Evolutionary conservation across 345 rosid genomes (phyloP).

Genomic region (thale cress (Arabidopsis thaliana)): DNA sequence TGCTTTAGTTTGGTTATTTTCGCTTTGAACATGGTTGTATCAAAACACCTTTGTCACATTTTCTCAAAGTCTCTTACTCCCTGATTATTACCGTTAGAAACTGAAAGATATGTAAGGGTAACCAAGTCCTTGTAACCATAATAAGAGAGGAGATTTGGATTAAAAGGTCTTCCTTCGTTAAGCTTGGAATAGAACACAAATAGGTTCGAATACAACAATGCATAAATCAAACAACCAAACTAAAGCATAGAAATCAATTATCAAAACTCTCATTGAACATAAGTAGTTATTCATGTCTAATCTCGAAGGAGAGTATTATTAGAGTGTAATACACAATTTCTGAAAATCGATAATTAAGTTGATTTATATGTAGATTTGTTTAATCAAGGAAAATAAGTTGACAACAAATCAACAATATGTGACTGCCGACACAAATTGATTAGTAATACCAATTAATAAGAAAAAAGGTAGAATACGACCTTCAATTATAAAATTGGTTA

Average conservation of each 20-base stretch:
- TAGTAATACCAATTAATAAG: conserved; percentile 29
- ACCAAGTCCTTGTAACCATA: neutral
- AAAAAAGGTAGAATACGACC: conserved; percentile 35
- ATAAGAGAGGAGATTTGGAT: neutral
- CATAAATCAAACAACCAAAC: neutral
- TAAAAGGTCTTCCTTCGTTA: no score
- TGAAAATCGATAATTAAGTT: neutral
- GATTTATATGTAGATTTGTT: neutral
- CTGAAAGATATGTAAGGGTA: neutral
- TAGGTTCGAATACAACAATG: neutral
- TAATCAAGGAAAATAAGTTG: conserved; percentile 9
- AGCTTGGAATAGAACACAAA: neutral
- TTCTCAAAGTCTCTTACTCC: neutral
- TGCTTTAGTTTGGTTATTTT: neutral
- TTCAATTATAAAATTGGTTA: conserved; percentile 36
- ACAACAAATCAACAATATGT: conserved; percentile 15
- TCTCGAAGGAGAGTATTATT: neutral
- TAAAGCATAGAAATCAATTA: neutral
- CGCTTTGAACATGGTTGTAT: neutral
- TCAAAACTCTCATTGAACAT: neutral
- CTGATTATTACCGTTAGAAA: neutral
- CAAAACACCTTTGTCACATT: neutral
- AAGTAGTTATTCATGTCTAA: neutral
- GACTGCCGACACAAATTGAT: conserved; percentile 34
- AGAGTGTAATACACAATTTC: neutral